Base-by-base conservation (phyloP, 1,284 basidiomycete species). In the Xerocomus minutiporus region DNA sequence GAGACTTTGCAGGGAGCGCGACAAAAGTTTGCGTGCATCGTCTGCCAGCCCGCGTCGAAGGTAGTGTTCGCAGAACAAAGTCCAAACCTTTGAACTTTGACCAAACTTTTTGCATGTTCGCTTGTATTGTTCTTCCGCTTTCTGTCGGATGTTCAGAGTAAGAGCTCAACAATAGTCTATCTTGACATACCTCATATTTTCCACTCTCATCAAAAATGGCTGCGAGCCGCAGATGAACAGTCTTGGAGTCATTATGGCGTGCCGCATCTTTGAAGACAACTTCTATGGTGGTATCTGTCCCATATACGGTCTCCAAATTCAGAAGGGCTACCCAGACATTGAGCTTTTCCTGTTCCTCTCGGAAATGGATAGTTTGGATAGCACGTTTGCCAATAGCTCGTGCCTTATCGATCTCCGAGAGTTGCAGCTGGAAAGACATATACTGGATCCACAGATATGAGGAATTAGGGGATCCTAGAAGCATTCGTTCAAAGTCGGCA, bases 361-460 rank as follows among this genome's bases (percentile, higher is more conserved):
- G 83, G 76, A 95, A 98, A 66, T 82, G 88, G 74, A 99, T 99
- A 13, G 87, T 87, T 63, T 85, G 78, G 56, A 97, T 75, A 4
- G 95, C 97, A 29, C 93, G 84, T 50, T 83, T 80, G 15, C 86
- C 96, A 46, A 95, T 87, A 65, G 88, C 83, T 35, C 95, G 83
- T 13, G 96, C 97, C 71, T 94, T 94, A 62, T 95, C 93, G 42
- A 98, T 79, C 71, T 99, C 96, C 41, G 94, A 93, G 13, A 99
- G 82, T 61, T 95, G 93, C 5, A 99, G 78, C 60, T 96, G 92
- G 82, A 98, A 97, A 5, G 95, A 96, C 93, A 99, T 98, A 71
- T 96, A 99, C 70, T 97, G 96, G 57, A 99, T 89, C 97, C 97
- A 99, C 39, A 99, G 80, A 73, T 88, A 97, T 0, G 97, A 99